phyloP scores from a whole-genome alignment of 192 early-diverging fungal species.

The Linderina pennispora region DNA sequence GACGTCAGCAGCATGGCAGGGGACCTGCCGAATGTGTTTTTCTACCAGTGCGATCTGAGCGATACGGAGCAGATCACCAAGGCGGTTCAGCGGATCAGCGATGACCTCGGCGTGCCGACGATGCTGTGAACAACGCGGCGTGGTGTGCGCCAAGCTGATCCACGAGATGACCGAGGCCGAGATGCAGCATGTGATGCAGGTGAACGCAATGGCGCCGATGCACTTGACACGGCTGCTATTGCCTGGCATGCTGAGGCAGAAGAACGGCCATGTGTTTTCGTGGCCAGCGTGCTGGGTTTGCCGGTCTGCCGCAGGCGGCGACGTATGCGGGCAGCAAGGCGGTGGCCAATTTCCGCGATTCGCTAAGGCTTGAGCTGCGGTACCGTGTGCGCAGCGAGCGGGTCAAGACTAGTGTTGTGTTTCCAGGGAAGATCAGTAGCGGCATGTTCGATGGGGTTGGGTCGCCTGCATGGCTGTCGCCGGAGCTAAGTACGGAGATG shows the following conservation, averaged over 20 bases:
- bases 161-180: constrained; percentile 54
- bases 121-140: constrained; percentile 85
- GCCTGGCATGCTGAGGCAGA: constrained; percentile 58
- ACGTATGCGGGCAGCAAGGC: constrained; percentile 80
- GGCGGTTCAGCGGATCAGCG: constrained; percentile 8
- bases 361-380: constrained; percentile 67
- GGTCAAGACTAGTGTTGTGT: constrained; percentile 57
- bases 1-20: too few relatives aligned
- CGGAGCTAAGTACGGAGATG: constrained; percentile 47
- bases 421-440: constrained; percentile 64
- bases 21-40: constrained; percentile 9
- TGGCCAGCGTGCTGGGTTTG: constrained; percentile 27
- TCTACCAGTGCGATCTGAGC: constrained; percentile 35
- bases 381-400: constrained; percentile 49
- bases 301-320: constrained; percentile 49
- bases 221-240: constrained; percentile 63
- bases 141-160: constrained; percentile 53
- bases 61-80: constrained; percentile 6
- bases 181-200: constrained; percentile 53
- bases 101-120: constrained; percentile 61
- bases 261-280: constrained; percentile 72
- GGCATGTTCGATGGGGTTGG: constrained; percentile 68
- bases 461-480: constrained; percentile 57
- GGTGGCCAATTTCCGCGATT: constrained; percentile 61
- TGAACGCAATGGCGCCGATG: constrained; percentile 69